phyloP scores from a whole-genome alignment of 768 basidiomycete genomes.

The Rhodosporidiobolus sp. region DNA sequence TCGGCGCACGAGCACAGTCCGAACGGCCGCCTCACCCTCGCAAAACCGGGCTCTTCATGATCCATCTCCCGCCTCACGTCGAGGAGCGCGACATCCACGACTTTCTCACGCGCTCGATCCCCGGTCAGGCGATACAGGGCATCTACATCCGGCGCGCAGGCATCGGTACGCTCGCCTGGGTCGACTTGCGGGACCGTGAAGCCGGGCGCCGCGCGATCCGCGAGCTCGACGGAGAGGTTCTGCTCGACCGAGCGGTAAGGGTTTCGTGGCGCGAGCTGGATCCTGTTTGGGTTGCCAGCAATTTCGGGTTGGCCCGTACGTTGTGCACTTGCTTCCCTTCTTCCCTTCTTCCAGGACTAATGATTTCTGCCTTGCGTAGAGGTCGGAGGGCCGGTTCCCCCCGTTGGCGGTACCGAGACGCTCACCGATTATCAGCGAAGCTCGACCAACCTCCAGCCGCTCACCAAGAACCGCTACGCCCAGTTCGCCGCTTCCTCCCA shows the following conservation, averaged over 20 bases:
- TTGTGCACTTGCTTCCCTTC: neutral
- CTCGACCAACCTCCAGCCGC: neutral
- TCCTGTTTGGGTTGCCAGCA: neutral
- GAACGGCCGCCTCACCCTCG: neutral
- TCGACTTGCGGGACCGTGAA: neutral
- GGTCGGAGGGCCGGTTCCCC: no score
- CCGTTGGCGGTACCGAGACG: no score
- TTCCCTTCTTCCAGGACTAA: no score
- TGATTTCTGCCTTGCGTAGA: no score
- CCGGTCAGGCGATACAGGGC: neutral
- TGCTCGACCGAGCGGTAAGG: neutral
- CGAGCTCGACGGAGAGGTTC: conserved; percentile 2
- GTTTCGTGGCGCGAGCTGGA: neutral
- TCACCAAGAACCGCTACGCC: neutral
- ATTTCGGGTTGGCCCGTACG: neutral
- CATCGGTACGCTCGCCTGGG: neutral
- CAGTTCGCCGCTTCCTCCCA: neutral
- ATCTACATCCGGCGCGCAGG: neutral
- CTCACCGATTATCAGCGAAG: neutral
- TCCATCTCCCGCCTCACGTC: neutral
- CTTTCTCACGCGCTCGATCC: neutral
- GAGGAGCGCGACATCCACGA: neutral
- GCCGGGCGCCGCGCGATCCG: neutral
- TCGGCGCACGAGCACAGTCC: neutral
- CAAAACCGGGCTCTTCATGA: neutral